Evolutionary conservation across 2,329 filamentous ascomycete species (phyloP), one percentile per base, ranked within the genome.

Genomic region (Diplodia mutila): DNA sequence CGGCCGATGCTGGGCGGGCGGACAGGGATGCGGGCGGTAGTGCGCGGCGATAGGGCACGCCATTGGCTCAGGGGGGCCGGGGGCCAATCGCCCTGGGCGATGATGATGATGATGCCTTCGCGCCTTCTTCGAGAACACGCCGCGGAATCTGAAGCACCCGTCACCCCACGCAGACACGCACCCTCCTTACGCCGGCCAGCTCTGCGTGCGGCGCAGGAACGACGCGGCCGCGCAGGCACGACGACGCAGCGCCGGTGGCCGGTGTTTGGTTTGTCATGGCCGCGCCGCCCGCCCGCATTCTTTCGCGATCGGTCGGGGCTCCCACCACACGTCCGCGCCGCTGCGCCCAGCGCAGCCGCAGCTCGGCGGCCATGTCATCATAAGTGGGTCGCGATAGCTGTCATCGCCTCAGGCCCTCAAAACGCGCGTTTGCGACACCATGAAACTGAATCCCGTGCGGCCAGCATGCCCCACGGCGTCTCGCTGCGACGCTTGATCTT

Each of bases 321-420:
- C 16, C 59, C 27, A 32, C 42, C 27, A 18, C 59, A 51, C 57
- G 25, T 42, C 42, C 39, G 39, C 57, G 57, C 23, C 54, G 57
- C 59, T n/a, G 42, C 29, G 59, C 59, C 59, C 59, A 63, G 59
- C 37, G 57, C 46, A 51, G 23, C 25, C 25, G 59, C 59, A 51
- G 59, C 59, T 63, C 61, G 49, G 61, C 61, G 53, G 49, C 61
- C 61, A 65, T 54, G 51, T 65, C 61, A 65, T 65, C 42, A 65
- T 54, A 65, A 65, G 61, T 54, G 61, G 61, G 29, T 54, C 61
- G 34, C 34, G 61, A 63, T 63, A 63, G 59, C 59, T 63, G 59
- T 51, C 59, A 63, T 51, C 59, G 59, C 59, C 59, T 63, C 42
- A 63, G 59, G 59, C 59, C 46, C 46, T 63, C 46, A 63, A 63